Evolutionary conservation across 768 basidiomycete genomes (phyloP).

Genomic region (Lentinula lateritia): DNA sequence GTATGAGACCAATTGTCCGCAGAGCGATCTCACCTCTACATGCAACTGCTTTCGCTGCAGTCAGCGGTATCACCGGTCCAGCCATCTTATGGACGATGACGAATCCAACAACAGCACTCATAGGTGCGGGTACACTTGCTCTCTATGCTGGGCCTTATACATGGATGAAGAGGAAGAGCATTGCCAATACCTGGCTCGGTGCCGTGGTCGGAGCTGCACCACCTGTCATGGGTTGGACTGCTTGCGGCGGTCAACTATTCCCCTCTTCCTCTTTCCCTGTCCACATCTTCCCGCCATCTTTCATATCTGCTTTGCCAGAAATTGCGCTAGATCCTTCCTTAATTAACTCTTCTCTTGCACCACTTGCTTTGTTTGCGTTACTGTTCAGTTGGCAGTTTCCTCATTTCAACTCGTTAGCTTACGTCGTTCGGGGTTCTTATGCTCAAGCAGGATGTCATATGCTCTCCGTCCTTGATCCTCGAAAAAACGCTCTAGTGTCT

Average conservation of each 20-base stretch:
- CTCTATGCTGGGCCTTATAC: slow-evolving; percentile 94
- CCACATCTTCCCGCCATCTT: slow-evolving; percentile 55
- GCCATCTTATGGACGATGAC: slow-evolving; percentile 75
- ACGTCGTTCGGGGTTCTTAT: slow-evolving; percentile 82
- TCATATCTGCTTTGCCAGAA: slow-evolving; percentile 35
- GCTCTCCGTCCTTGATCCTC: slow-evolving; percentile 77
- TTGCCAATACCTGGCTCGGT: slow-evolving; percentile 92
- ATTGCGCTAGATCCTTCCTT: slow-evolving; percentile 36
- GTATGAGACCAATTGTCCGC: slow-evolving; percentile 81
- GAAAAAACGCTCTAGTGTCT: slow-evolving; percentile 78
- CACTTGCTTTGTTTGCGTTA: slow-evolving; percentile 75
- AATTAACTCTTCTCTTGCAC: slow-evolving; percentile 77
- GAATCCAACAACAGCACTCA: slow-evolving; percentile 77
- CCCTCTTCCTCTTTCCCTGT: slow-evolving; percentile 59
- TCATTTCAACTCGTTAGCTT: slow-evolving; percentile 92
- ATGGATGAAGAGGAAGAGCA: slow-evolving; percentile 78
- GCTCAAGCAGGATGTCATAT: slow-evolving; percentile 92
- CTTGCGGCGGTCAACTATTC: slow-evolving; percentile 76
- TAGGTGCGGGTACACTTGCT: slow-evolving; percentile 80
- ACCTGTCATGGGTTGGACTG: slow-evolving; percentile 98
- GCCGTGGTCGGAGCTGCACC: slow-evolving; percentile 89
- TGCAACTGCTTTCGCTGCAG: slow-evolving; percentile 71
- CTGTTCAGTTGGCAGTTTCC: slow-evolving; percentile 98
- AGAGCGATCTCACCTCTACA: slow-evolving; percentile 82
- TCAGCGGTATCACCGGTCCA: slow-evolving; percentile 76